Conservation (phyloP, 148 eudicot genomes). For the Vaccinium darrowii region DNA sequence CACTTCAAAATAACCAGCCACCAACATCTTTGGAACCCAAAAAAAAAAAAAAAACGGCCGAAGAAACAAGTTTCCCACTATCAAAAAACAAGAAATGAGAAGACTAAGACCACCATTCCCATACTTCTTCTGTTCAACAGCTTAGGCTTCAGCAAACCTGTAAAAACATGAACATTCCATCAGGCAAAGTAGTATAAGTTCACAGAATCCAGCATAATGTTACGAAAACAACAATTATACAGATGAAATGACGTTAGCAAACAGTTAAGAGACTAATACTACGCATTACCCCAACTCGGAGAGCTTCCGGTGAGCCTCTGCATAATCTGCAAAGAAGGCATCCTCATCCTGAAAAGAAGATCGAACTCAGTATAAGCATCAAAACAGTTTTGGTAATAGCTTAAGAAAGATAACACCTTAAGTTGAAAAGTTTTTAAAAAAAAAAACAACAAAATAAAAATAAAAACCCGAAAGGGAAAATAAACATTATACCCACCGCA, state of each 20-base stretch:
- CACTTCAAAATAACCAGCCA: background rate
- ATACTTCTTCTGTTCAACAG: background rate
- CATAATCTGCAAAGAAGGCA: slow-evolving; percentile 91
- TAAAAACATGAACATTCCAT: background rate
- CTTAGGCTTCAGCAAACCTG: slow-evolving; percentile 71
- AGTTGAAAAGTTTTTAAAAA: background rate
- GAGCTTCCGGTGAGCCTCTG: slow-evolving; percentile 81
- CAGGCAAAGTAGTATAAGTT: background rate
- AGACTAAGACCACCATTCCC: slow-evolving; percentile 1
- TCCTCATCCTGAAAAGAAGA: slow-evolving; percentile 71
- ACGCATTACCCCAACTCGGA: slow-evolving; percentile 72
- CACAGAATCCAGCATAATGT: background rate
- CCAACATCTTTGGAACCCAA: background rate
- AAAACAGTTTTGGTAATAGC: background rate
- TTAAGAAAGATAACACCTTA: background rate
- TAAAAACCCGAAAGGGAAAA: background rate
- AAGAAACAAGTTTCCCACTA: background rate
- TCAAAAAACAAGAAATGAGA: slow-evolving; percentile 5
- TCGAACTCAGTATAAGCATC: background rate
- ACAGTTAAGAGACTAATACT: background rate
- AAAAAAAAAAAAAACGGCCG: background rate
- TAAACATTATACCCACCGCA: slow-evolving; percentile 41
- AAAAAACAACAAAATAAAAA: too few relatives aligned
- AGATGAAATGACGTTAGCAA: background rate
- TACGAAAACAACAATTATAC: background rate